Base-by-base conservation (phyloP, 1,139 yeast species). In the Yarrowia galli region DNA sequence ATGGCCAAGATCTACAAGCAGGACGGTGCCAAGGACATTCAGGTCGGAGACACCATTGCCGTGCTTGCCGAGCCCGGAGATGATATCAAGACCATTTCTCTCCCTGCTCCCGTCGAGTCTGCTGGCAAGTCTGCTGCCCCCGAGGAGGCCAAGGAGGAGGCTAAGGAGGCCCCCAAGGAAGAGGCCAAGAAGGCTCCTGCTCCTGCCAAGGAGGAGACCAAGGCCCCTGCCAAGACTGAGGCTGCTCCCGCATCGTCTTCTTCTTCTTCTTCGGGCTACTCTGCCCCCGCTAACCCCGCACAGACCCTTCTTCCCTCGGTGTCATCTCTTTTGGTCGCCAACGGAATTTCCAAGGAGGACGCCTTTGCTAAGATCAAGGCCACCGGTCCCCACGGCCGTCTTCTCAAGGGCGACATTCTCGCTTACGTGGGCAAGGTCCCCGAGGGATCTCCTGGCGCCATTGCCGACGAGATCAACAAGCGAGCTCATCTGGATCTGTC, bases 11-110 rank as follows among this genome's bases (percentile, higher is more conserved):
- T 95, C 67, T 77, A 92, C 70, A 80, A 71, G 20, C 82, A 81
- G 46, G 87, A 90, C 69, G 99, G 99, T 7, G 85, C 87, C 58
- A 87, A 86, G 70, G 95, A 88, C 40, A 82, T 95, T 68, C 86
- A 88, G 15, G 98, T 95, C n/a, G 98, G 98, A 8, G 82, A 85
- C 67, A 89, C 97, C 38, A 95, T 95, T 79, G 99, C 98, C 0
- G 86, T 86, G 69, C 74, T 91, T 70, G 98, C 97, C 9, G 98
- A 93, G 73, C 89, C 87, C 2, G 96, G 87, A 43, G 99, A 95
- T 76, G 97, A 92, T 74, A 77, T 93, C 72, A 75, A 85, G 15
- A 79, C 85, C 18, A 80, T 93, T 71, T 87, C 85, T 72, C 79
- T 84, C 70, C 97, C 97, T 25, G 77, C 79, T 16, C 76, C 79